Conservation (phyloP, 352 stramenopile species). For the Phytophthora kernoviae region DNA sequence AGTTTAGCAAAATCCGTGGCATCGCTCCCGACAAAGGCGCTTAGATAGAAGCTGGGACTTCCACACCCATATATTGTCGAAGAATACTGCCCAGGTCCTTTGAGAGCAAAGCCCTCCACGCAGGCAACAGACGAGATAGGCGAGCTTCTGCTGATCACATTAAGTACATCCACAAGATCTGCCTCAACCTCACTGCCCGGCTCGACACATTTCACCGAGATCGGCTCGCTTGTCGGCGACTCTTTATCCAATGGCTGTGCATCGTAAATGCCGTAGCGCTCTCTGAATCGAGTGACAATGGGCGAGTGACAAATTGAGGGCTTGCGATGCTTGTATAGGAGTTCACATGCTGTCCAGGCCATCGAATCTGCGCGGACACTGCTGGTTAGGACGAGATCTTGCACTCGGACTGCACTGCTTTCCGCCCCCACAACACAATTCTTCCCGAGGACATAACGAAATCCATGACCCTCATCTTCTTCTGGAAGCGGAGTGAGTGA, state of each 20-base stretch:
- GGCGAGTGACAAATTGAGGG: slow-evolving; percentile 55
- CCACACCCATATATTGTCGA: slow-evolving; percentile 42
- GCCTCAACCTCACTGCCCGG: slow-evolving; percentile 44
- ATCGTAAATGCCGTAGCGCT: slow-evolving; percentile 37
- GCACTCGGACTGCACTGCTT: slow-evolving; percentile 16
- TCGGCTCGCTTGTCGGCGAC: neutral
- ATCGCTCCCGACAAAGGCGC: slow-evolving; percentile 30
- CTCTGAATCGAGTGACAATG: slow-evolving; percentile 50
- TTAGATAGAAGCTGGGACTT: slow-evolving; percentile 39
- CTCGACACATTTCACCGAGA: neutral
- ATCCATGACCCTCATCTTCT: slow-evolving; percentile 3
- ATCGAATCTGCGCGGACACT: slow-evolving; percentile 55
- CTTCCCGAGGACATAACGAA: slow-evolving; percentile 36
- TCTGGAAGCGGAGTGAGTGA: slow-evolving; percentile 29
- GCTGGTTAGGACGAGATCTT: slow-evolving; percentile 49
- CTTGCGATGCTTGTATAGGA: slow-evolving; percentile 50
- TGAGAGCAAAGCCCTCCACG: slow-evolving; percentile 50
- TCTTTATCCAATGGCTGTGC: slow-evolving; percentile 1
- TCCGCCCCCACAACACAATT: slow-evolving; percentile 48
- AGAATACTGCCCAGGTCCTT: slow-evolving; percentile 26
- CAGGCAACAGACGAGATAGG: slow-evolving; percentile 48
- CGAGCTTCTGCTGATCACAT: slow-evolving; percentile 62
- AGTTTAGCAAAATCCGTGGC: slow-evolving; percentile 22
- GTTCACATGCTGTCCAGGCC: slow-evolving; percentile 53
- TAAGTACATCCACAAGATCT: slow-evolving; percentile 45